Percentiles rank a stretch among this genome's conserved stretches.
phyloP scores from a whole-genome alignment of 148 eudicot genomes.

The Heliamphora exappendiculata region DNA sequence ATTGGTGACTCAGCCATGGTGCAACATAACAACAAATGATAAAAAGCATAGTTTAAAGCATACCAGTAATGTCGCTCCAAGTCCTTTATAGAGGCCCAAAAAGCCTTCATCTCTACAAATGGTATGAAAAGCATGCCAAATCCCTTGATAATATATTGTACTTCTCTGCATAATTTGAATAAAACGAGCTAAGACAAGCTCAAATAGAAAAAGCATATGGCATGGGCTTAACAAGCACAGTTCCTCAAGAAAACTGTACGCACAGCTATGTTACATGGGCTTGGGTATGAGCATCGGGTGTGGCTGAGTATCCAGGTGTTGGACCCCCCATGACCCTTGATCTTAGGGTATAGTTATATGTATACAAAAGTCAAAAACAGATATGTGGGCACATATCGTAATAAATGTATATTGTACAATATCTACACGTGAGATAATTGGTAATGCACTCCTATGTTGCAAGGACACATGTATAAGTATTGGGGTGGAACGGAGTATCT shows the following conservation, averaged over 20 bases:
- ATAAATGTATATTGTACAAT: too few species aligned
- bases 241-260: neutral
- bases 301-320: too few species aligned
- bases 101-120: slow-evolving; percentile 78
- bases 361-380: too few species aligned
- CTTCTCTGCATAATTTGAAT: slow-evolving; percentile 42
- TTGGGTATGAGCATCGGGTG: too few species aligned
- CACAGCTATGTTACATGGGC: too few species aligned
- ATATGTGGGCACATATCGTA: too few species aligned
- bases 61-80: slow-evolving; percentile 84
- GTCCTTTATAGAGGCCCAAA: slow-evolving; percentile 76
- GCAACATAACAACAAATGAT: neutral
- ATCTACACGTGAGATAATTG: too few species aligned
- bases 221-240: neutral
- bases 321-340: too few species aligned
- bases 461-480: too few species aligned
- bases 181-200: slow-evolving; percentile 4
- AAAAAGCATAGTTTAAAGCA: slow-evolving; percentile 11
- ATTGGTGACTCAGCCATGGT: neutral
- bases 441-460: too few species aligned
- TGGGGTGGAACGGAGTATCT: too few species aligned
- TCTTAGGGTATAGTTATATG: too few species aligned
- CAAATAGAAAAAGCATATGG: neutral
- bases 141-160: slow-evolving; percentile 65
- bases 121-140: slow-evolving; percentile 67